Base-by-base conservation (phyloP, 2,329 filamentous ascomycete species). In the Pseudopyricularia javanii region DNA sequence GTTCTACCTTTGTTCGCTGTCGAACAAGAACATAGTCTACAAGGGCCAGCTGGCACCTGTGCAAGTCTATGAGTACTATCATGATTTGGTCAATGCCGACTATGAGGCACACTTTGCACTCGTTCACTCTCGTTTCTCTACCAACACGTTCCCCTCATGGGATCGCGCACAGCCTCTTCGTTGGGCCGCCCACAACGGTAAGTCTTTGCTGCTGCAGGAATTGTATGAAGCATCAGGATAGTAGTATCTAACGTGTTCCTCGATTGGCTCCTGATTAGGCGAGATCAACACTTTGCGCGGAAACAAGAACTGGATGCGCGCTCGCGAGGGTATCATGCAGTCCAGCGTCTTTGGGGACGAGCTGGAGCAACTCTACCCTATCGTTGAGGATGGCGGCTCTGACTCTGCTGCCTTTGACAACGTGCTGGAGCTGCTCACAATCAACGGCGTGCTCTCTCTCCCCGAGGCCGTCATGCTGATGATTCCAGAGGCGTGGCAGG, bases 231-330 rank as follows among this genome's bases (percentile, higher is more conserved):
- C 22, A 45, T 12, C 2, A 11, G 5, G 9, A 8, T 24, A 45
- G 40, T 45, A 45, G 40, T 24, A 28, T 45, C 40, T 45, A 45
- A 45, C 40, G 40, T 45, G 24, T 45, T 26, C 20, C 15, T 26
- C 28, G 4, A 30, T 45, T 12, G 22, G 40, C 20, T 15, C 40
- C 40, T 51, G 52, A 53, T 59, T 62, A 78, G 75, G 75, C 76
- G 91, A 97, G 73, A 97, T 97, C 67, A 97, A 97, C 71, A 97
- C 91, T 2, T 75, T 97, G 56, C 86, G 91, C 66, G 91, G 91
- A 56, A 97, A 97, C 76, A 97, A 97, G 79, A 97, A 97, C 73
- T 97, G 91, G 91, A 97, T 97, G 91, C 86, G 91, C 61, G 91
- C 91, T 57, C 85, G 91, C 64, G 91, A 97, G 73, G 91, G 91